Evolutionary conservation across 768 basidiomycete genomes (phyloP).

Genomic region (Boletus sp.): DNA sequence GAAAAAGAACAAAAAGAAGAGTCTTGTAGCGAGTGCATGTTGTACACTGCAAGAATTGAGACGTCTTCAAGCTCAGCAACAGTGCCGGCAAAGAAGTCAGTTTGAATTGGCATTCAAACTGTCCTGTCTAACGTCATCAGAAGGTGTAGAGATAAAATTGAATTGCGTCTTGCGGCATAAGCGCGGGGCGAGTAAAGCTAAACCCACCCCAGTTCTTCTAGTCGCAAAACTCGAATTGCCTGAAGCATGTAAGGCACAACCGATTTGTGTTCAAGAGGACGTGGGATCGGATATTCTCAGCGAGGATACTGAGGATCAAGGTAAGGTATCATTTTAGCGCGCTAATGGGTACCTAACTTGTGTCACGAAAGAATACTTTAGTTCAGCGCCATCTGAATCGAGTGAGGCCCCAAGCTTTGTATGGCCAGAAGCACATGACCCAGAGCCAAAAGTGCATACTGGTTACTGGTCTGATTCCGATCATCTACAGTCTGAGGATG

Average conservation of each 20-base stretch:
- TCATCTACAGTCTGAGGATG: slow-evolving; percentile 14
- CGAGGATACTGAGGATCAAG: slow-evolving; percentile 12
- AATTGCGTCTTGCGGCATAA: slow-evolving; percentile 28
- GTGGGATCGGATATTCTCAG: neutral
- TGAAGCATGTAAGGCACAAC: neutral
- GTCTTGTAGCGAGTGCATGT: slow-evolving; percentile 50
- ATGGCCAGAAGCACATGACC: slow-evolving; percentile 11
- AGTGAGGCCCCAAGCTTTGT: slow-evolving; percentile 4
- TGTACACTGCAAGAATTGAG: slow-evolving; percentile 54
- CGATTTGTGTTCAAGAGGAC: neutral
- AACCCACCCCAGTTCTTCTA: slow-evolving; percentile 2
- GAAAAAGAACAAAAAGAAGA: slow-evolving; percentile 56
- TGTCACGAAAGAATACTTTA: slow-evolving; percentile 3
- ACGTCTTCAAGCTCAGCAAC: slow-evolving; percentile 43
- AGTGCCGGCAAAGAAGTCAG: slow-evolving; percentile 43
- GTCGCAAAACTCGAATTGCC: slow-evolving; percentile 24
- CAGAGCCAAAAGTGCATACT: slow-evolving; percentile 10
- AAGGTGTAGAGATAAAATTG: slow-evolving; percentile 46
- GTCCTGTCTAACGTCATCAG: slow-evolving; percentile 10
- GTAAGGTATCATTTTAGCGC: neutral
- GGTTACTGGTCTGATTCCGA: slow-evolving; percentile 29
- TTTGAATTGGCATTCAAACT: slow-evolving; percentile 3
- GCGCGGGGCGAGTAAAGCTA: slow-evolving; percentile 10
- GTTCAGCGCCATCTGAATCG: slow-evolving; percentile 11
- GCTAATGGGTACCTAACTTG: neutral